Evolutionary conservation across 306 rosid genomes (phyloP).

Genomic region (Acacia acuminata): DNA sequence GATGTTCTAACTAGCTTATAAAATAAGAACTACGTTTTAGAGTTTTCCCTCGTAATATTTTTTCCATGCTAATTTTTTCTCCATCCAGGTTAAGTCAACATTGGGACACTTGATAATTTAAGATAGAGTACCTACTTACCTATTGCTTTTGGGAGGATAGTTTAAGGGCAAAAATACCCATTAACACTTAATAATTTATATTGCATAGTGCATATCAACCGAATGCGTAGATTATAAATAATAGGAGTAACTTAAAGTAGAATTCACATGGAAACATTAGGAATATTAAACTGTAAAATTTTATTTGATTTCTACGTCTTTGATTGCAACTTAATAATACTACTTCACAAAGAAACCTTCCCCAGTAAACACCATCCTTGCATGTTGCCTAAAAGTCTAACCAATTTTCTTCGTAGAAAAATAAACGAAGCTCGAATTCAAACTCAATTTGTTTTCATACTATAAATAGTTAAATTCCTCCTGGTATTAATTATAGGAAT

Average conservation of each 20-base stretch:
- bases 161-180: not conserved
- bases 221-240: too few species aligned
- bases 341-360: conserved; percentile 15
- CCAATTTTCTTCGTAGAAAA: not conserved
- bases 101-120: too few species aligned
- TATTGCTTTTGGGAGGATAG: too few species aligned
- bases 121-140: too few species aligned
- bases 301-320: not conserved
- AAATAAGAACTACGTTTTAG: too few species aligned
- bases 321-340: not conserved
- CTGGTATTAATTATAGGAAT: too few species aligned
- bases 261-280: not conserved
- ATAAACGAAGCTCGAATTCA: not conserved
- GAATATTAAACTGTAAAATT: not conserved
- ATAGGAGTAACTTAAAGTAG: too few species aligned
- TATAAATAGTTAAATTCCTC: too few species aligned
- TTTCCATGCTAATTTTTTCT: too few species aligned
- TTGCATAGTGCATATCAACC: not conserved
- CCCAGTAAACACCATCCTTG: conserved; percentile 12
- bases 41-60: too few species aligned
- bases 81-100: not conserved
- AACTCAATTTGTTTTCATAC: not conserved
- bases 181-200: too few species aligned
- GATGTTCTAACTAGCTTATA: too few species aligned
- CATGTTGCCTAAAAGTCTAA: not conserved